Evolutionary conservation across 805 yeast species (phyloP).

Genomic region (Phaffomyces opuntiae): DNA sequence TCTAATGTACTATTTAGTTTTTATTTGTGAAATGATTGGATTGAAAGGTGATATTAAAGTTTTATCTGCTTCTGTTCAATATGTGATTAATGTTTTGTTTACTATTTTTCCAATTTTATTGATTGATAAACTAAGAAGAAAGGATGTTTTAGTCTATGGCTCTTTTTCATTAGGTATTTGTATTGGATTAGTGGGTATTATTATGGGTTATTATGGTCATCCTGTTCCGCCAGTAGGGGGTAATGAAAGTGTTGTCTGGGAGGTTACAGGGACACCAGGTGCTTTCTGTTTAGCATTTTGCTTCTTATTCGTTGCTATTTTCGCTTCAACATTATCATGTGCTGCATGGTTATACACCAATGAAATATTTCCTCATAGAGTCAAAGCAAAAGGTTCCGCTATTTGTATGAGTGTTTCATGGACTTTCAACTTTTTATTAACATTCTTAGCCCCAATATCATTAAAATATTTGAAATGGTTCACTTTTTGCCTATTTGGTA

Average conservation of each 20-base stretch:
- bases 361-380: conserved; percentile 39
- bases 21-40: conserved; percentile 43
- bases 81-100: conserved; percentile 33
- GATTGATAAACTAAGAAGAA: conserved; percentile 39
- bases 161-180: conserved; percentile 29
- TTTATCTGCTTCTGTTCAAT: conserved; percentile 32
- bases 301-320: conserved; percentile 37
- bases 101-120: conserved; percentile 37
- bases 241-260: conserved; percentile 30
- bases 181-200: conserved; percentile 27
- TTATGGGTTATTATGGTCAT: conserved; percentile 32
- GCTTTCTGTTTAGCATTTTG: conserved; percentile 37
- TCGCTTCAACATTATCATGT: conserved; percentile 39
- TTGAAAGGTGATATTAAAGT: conserved; percentile 28
- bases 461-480: conserved; percentile 32
- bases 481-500: conserved; percentile 33
- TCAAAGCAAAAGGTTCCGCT: conserved; percentile 41
- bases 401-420: conserved; percentile 41
- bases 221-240: conserved; percentile 25
- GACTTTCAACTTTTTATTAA: conserved; percentile 31
- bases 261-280: conserved; percentile 32
- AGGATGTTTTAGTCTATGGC: conserved; percentile 41
- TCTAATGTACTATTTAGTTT: conserved; percentile 37
- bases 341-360: conserved; percentile 44
- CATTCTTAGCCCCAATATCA: conserved; percentile 34